A percentile compares a stretch with the other conserved stretches of the same genome.
Conservation (phyloP, 441 rosid species). For the Eruca vesicaria region DNA sequence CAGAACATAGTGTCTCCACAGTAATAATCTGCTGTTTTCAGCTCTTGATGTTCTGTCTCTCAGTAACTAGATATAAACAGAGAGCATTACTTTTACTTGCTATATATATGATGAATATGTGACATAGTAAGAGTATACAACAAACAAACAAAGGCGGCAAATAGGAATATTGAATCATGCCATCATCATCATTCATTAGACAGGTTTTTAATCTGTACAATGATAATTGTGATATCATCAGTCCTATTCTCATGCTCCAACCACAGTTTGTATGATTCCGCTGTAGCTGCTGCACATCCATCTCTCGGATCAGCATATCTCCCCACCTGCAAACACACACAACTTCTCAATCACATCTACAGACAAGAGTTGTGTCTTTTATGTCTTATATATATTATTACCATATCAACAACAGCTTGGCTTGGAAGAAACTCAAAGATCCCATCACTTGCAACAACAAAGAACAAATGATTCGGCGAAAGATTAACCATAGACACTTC, state of each 20-base stretch:
- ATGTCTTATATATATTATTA: conserved; percentile 23
- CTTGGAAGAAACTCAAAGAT: conserved; percentile 94
- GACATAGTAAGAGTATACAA: conserved; percentile 6
- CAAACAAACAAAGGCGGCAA: conserved; percentile 22
- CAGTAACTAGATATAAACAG: conserved; percentile 45
- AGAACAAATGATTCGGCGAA: conserved; percentile 68
- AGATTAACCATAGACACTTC: conserved; percentile 72
- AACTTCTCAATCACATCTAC: neutral
- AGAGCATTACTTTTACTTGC: neutral
- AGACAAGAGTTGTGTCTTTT: neutral
- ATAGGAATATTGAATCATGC: neutral
- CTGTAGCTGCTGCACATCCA: conserved; percentile 19
- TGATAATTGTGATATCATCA: conserved; percentile 95
- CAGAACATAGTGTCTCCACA: too few relatives aligned
- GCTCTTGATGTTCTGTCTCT: conserved; percentile 38
- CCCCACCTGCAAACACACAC: neutral
- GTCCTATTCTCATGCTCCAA: conserved; percentile 84
- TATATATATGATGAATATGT: conserved; percentile 17
- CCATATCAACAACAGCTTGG: conserved; percentile 88
- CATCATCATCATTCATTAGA: conserved; percentile 51
- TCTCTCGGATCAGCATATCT: neutral
- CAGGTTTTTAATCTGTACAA: conserved; percentile 69
- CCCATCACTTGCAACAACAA: conserved; percentile 95
- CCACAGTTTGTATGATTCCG: conserved; percentile 92
- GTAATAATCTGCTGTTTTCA: too few relatives aligned